Conservation (phyloP, 345 rosid species). For the Linum tenue region DNA sequence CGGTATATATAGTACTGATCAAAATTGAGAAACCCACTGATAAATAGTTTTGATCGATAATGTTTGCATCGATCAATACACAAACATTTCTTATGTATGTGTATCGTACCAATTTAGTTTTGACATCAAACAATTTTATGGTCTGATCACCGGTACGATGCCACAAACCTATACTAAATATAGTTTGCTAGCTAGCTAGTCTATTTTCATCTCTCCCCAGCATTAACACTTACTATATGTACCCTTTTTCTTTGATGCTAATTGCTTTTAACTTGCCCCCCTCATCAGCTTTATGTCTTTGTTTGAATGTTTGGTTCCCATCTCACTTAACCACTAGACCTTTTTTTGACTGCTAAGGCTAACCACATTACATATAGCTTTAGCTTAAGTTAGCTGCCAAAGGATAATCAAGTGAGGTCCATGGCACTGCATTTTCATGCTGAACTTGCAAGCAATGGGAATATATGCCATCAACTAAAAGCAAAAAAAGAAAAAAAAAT, state of each 20-base stretch:
- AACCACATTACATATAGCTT: neutral
- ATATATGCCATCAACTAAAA: neutral
- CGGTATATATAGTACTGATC: no score
- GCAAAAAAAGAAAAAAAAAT: constrained; percentile 1
- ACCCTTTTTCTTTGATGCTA: neutral
- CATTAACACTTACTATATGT: no score
- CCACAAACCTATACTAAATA: constrained; percentile 5
- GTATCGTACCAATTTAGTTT: no score
- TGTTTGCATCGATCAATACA: no score
- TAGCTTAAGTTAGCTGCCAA: constrained; percentile 26
- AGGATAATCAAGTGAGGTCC: constrained; percentile 37
- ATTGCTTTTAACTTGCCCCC: constrained; percentile 2
- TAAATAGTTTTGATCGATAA: no score
- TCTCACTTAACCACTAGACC: constrained; percentile 1
- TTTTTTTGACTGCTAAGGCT: constrained; percentile 6
- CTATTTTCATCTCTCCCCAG: constrained; percentile 17
- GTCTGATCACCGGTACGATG: neutral
- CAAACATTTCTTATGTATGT: no score
- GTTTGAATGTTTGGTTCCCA: constrained; percentile 13
- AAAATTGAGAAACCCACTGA: no score
- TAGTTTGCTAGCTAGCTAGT: constrained; percentile 30
- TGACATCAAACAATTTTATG: no score
- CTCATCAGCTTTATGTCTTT: neutral
- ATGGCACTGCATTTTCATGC: constrained; percentile 20
- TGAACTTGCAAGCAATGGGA: constrained; percentile 31